Percentiles rank a stretch among this genome's conserved stretches.
These are phyloP conservation scores for Pestalotiopsis sp. DNA, from an alignment of 2,329 filamentous ascomycete species.

Conservation along the genomic window DNA sequence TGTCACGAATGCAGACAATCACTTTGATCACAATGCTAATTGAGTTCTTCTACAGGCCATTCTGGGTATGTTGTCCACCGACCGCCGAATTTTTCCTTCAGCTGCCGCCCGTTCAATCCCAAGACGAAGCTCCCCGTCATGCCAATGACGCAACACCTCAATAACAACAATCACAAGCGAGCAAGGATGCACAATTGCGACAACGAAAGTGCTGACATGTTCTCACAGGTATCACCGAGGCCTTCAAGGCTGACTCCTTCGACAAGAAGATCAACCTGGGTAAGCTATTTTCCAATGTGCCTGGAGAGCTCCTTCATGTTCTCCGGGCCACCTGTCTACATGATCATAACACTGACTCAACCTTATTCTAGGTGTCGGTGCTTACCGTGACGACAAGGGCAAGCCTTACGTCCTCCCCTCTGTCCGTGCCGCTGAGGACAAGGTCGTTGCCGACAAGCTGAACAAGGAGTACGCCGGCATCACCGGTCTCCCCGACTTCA, in stretches of 20 bases:
- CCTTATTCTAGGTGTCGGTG: conserved; percentile 73
- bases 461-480: conserved; percentile 99
- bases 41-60: conserved; percentile 63
- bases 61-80: conserved; percentile 59
- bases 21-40: conserved; percentile 22
- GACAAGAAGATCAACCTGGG: conserved; percentile 97
- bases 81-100: not conserved
- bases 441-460: conserved; percentile 74
- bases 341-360: conserved; percentile 19
- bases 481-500: conserved; percentile 93
- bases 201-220: conserved; percentile 15
- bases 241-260: conserved; percentile 96
- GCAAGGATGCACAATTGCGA: conserved; percentile 22
- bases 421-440: conserved; percentile 85
- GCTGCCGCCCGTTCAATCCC: not conserved
- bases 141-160: not conserved
- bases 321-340: conserved; percentile 6
- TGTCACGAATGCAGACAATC: not conserved
- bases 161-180: conserved; percentile 17
- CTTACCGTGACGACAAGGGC: conserved; percentile 96
- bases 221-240: conserved; percentile 82
- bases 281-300: conserved; percentile 39
- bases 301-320: not conserved
- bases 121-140: not conserved
- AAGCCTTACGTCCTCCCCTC: conserved; percentile 98